A percentile compares a stretch with the other conserved stretches of the same genome.
Conservation (phyloP, 169 alveolate genomes). For the Plasmodium adleri region DNA sequence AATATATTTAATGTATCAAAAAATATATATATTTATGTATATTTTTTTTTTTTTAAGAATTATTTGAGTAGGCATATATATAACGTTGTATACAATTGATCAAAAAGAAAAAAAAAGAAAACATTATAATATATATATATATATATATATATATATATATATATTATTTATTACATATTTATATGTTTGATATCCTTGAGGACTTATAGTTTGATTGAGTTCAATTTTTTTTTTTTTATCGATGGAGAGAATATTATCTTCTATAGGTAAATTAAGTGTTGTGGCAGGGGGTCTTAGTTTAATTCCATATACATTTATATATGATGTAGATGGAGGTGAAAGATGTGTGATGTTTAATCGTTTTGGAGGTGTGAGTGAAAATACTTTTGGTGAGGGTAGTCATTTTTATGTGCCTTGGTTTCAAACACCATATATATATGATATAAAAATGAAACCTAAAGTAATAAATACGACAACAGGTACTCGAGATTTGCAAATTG, state of each 20-base stretch:
- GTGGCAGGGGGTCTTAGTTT: slow-evolving; percentile 86
- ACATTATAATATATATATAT: slow-evolving; percentile 1
- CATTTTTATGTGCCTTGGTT: slow-evolving; percentile 94
- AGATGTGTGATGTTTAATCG: slow-evolving; percentile 95
- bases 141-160: slow-evolving; percentile 14
- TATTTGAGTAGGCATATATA: too few species aligned
- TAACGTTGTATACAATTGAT: too few species aligned
- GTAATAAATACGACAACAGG: slow-evolving; percentile 95
- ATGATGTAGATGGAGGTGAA: slow-evolving; percentile 96
- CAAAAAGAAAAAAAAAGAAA: not conserved
- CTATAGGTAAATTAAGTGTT: slow-evolving; percentile 85
- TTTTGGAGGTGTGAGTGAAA: slow-evolving; percentile 92
- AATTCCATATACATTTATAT: slow-evolving; percentile 88
- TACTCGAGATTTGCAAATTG: slow-evolving; percentile 95
- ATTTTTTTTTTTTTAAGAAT: too few species aligned
- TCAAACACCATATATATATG: slow-evolving; percentile 93
- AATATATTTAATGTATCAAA: too few species aligned
- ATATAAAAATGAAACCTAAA: slow-evolving; percentile 93
- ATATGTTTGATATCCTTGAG: not conserved
- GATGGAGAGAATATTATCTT: slow-evolving; percentile 84
- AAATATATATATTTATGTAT: too few species aligned
- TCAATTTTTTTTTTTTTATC: slow-evolving; percentile 7
- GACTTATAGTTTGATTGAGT: not conserved
- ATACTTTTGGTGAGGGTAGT: slow-evolving; percentile 94
- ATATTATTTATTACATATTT: slow-evolving; percentile 5